phyloP scores from a whole-genome alignment of 2,329 filamentous ascomycete genomes.

The Cordyceps fumosorosea region DNA sequence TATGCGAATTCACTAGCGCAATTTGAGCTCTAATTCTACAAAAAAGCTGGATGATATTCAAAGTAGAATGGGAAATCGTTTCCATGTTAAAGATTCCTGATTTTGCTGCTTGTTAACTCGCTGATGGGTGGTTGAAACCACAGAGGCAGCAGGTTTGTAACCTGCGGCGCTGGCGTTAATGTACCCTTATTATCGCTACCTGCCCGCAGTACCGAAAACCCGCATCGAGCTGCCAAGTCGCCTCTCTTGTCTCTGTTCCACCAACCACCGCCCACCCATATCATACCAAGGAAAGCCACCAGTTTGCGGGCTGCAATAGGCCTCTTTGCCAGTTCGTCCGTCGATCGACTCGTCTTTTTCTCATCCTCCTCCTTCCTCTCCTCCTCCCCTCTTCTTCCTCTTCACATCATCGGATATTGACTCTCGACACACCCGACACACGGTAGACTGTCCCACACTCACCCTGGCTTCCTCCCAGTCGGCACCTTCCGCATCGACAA shows the following conservation, averaged over 20 bases:
- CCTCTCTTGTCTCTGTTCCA: not conserved
- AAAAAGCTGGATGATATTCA: too few species aligned
- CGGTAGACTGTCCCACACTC: too few species aligned
- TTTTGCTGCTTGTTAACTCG: too few species aligned
- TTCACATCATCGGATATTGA: not conserved
- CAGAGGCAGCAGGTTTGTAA: not conserved
- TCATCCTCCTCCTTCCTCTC: too few species aligned
- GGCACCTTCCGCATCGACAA: slow-evolving; percentile 1
- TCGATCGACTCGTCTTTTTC: not conserved
- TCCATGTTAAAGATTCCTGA: too few species aligned
- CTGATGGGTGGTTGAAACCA: too few species aligned
- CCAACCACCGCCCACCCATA: not conserved
- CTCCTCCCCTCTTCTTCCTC: not conserved
- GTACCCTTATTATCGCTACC: not conserved
- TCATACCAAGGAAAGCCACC: not conserved
- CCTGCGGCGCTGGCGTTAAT: not conserved
- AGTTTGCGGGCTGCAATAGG: not conserved
- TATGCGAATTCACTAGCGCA: too few species aligned
- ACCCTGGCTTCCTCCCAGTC: not conserved
- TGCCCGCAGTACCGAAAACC: not conserved
- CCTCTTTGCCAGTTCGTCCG: not conserved
- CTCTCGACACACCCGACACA: not conserved
- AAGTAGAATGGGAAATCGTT: too few species aligned
- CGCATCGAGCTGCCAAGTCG: not conserved
- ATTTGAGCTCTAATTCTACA: too few species aligned